phyloP scores from a whole-genome alignment of 2,329 filamentous ascomycete genomes.

The Venturia asperata region DNA sequence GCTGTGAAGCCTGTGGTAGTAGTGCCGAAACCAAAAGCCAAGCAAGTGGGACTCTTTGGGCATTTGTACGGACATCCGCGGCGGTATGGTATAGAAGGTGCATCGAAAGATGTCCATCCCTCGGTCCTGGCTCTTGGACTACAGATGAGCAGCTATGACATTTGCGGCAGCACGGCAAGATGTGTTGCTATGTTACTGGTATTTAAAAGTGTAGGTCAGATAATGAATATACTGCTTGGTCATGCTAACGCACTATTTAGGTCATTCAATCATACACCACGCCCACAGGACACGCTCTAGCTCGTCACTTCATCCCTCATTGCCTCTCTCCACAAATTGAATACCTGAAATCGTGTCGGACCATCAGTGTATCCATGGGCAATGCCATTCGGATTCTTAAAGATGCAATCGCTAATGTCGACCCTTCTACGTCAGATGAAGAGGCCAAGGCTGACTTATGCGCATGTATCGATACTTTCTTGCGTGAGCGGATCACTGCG shows the following conservation, averaged over 20 bases:
- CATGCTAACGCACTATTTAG: slow-evolving; percentile 38
- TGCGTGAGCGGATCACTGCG: slow-evolving; percentile 80
- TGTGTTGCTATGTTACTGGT: slow-evolving; percentile 81
- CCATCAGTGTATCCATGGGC: slow-evolving; percentile 92
- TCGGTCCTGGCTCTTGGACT: slow-evolving; percentile 77
- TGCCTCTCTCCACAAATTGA: slow-evolving; percentile 92
- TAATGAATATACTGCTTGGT: neutral
- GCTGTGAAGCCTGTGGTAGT: slow-evolving; percentile 18
- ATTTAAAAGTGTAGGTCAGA: slow-evolving; percentile 66
- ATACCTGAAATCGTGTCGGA: slow-evolving; percentile 87
- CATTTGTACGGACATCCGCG: slow-evolving; percentile 73
- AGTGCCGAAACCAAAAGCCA: slow-evolving; percentile 15
- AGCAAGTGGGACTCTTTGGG: slow-evolving; percentile 66
- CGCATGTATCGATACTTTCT: slow-evolving; percentile 78
- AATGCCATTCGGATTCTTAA: slow-evolving; percentile 95
- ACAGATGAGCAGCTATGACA: slow-evolving; percentile 80
- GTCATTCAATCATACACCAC: slow-evolving; percentile 92
- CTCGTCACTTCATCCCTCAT: slow-evolving; percentile 85
- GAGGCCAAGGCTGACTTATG: slow-evolving; percentile 72
- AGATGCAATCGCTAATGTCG: slow-evolving; percentile 81
- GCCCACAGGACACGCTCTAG: slow-evolving; percentile 73
- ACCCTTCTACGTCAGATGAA: slow-evolving; percentile 66
- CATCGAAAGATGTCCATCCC: slow-evolving; percentile 70
- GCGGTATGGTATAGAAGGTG: slow-evolving; percentile 54
- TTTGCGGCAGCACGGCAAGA: slow-evolving; percentile 83